These are phyloP conservation scores for Mortierella sp. DNA, from an alignment of 371 early-diverging fungal species.

Conservation along the genomic window DNA sequence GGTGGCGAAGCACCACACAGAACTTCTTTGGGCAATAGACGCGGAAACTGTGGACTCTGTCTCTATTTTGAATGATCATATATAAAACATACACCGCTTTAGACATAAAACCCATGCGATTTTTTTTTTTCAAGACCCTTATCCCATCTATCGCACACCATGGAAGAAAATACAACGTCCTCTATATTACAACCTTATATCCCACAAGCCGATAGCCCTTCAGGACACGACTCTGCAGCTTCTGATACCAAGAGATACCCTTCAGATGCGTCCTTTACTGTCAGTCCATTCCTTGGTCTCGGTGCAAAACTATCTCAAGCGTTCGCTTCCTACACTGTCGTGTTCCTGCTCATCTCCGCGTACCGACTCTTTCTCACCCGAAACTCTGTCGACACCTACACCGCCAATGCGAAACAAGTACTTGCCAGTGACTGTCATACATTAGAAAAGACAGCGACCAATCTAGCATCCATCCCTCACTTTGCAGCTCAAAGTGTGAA, in stretches of 20 bases:
- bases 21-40: too few relatives aligned
- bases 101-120: too few relatives aligned
- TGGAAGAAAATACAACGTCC: background rate
- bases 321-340: conserved; percentile 26
- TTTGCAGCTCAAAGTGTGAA: conserved; percentile 26
- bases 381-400: conserved; percentile 2
- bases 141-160: background rate
- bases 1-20: background rate
- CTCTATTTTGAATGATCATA: background rate
- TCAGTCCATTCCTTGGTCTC: conserved; percentile 25
- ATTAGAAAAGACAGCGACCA: conserved; percentile 16
- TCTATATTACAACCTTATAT: background rate
- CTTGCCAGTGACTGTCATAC: conserved; percentile 22
- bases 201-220: background rate
- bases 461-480: conserved; percentile 21
- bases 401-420: conserved; percentile 9
- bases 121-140: too few relatives aligned
- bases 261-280: background rate
- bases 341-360: conserved; percentile 32
- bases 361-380: conserved; percentile 26
- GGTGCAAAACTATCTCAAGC: conserved; percentile 44
- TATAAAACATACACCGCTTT: background rate
- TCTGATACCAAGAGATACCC: background rate
- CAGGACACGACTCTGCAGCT: background rate
- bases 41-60: too few relatives aligned